Conservation (phyloP, 495 filamentous ascomycete genomes). For the Neurospora cerealis region DNA sequence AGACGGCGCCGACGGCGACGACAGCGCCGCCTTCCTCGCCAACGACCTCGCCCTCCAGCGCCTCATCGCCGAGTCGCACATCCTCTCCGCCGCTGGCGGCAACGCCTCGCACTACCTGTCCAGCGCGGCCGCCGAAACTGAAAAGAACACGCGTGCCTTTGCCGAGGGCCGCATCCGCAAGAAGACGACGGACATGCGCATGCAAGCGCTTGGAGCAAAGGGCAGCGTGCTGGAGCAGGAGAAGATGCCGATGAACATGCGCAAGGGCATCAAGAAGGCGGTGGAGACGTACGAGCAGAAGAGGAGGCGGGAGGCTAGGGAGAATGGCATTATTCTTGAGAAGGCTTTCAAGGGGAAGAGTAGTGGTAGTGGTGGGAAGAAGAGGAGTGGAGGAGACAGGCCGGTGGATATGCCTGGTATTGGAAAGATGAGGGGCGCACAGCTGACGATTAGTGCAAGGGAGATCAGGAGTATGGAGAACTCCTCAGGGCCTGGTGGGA, state of each 20-base stretch:
- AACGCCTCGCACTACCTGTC: conserved; percentile 37
- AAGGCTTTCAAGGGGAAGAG: conserved; percentile 37
- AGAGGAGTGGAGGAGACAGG: conserved; percentile 47
- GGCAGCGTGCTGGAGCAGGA: conserved; percentile 59
- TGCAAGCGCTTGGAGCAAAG: conserved; percentile 73
- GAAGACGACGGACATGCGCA: conserved; percentile 71
- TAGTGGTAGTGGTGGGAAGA: conserved; percentile 21
- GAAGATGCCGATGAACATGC: conserved; percentile 74
- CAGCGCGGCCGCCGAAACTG: conserved; percentile 8
- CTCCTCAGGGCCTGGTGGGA: conserved; percentile 15
- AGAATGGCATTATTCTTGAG: conserved; percentile 88
- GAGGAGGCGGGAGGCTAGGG: conserved; percentile 66
- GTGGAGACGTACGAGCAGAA: conserved; percentile 53
- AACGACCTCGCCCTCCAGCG: conserved; percentile 89
- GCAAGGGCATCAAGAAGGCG: conserved; percentile 67
- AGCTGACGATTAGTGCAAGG: conserved; percentile 64
- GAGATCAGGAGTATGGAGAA: conserved; percentile 61
- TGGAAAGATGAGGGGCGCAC: conserved; percentile 70
- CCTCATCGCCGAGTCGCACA: conserved; percentile 83
- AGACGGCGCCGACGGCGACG: conserved; percentile 33
- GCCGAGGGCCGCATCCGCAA: conserved; percentile 39
- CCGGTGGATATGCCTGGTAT: conserved; percentile 65
- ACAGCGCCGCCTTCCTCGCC: conserved; percentile 53
- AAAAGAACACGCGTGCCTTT: conserved; percentile 18
- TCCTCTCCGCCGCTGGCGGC: conserved; percentile 59